Conservation (phyloP, 2,329 filamentous ascomycete genomes). For the Talaromyces verruculosus region DNA sequence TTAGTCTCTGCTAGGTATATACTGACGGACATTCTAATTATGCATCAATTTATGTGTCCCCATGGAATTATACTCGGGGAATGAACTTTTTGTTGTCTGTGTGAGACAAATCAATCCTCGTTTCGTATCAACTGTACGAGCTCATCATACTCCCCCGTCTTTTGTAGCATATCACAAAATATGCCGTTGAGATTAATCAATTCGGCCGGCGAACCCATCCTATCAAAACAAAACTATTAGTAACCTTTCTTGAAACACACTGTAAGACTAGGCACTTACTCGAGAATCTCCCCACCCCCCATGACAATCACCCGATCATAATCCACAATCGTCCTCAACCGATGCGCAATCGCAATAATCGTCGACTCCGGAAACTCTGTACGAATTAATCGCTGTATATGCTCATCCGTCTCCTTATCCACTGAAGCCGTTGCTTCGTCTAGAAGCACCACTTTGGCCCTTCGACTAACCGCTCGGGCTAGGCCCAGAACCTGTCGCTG, state of each 20-base stretch:
- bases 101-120: not conserved
- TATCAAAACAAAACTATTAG: slow-evolving; percentile 13
- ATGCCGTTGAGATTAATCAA: slow-evolving; percentile 25
- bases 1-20: not conserved
- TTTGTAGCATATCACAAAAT: slow-evolving; percentile 31
- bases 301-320: slow-evolving; percentile 61
- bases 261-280: too few species aligned
- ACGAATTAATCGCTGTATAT: slow-evolving; percentile 59
- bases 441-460: slow-evolving; percentile 59
- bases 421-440: slow-evolving; percentile 66
- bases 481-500: slow-evolving; percentile 64
- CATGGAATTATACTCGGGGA: too few species aligned
- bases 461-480: slow-evolving; percentile 59
- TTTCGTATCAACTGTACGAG: slow-evolving; percentile 26
- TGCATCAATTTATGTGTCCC: not conserved
- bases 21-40: not conserved
- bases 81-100: not conserved
- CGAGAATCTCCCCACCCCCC: slow-evolving; percentile 54
- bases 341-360: slow-evolving; percentile 66
- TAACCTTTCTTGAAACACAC: too few species aligned
- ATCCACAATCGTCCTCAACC: slow-evolving; percentile 63
- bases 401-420: slow-evolving; percentile 58
- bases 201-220: slow-evolving; percentile 28
- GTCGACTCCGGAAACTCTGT: slow-evolving; percentile 55
- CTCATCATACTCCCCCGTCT: slow-evolving; percentile 32